phyloP scores from a whole-genome alignment of 805 yeast genomes.

The Debaryomyces tyrocola region DNA sequence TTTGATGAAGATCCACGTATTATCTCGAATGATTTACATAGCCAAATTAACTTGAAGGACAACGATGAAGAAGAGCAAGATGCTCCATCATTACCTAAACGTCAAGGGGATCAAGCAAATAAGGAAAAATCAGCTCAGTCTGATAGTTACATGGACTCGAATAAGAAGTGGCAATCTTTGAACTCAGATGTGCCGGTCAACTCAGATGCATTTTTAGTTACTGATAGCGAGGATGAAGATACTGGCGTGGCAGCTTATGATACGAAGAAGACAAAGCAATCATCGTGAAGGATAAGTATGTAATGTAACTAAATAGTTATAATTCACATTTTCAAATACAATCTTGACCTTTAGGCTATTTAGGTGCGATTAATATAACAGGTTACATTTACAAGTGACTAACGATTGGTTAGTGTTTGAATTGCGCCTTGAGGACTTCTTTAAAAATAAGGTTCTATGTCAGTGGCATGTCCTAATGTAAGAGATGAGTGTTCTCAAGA shows the following conservation, averaged over 20 bases:
- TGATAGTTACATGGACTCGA: constrained; percentile 5
- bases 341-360: no score
- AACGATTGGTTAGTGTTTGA: no score
- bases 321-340: no score
- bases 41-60: constrained; percentile 44
- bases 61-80: constrained; percentile 23
- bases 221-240: constrained; percentile 46
- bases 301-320: no score
- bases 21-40: constrained; percentile 50
- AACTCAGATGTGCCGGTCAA: constrained; percentile 39
- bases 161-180: constrained; percentile 39
- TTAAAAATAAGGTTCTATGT: no score
- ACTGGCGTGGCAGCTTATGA: constrained; percentile 2
- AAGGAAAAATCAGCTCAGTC: constrained; percentile 1
- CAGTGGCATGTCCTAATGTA: no score
- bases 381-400: no score
- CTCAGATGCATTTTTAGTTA: constrained; percentile 44
- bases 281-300: no score
- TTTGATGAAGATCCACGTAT: constrained; percentile 59
- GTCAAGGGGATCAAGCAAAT: neutral
- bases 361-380: no score
- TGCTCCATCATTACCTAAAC: constrained; percentile 18
- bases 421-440: no score
- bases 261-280: neutral
- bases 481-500: no score